Percentiles rank a stretch among this genome's conserved stretches.
Conservation (phyloP, 805 yeast species). For the Yamadazyma olivae region DNA sequence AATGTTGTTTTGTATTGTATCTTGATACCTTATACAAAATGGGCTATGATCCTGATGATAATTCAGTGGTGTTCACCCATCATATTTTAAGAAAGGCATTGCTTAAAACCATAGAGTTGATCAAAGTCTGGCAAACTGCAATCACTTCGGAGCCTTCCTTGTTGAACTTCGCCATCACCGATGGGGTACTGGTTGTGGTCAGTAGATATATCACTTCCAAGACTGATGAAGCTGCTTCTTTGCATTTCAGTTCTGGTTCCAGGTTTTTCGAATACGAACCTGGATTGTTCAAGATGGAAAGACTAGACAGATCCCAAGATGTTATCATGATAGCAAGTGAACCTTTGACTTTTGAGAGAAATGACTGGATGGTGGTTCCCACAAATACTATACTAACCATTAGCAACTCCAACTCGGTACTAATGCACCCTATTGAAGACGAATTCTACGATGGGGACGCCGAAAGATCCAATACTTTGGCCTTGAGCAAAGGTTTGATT, state of each 20-base stretch:
- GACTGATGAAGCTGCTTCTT: slow-evolving; percentile 93
- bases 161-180: slow-evolving; percentile 92
- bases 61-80: slow-evolving; percentile 42
- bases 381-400: slow-evolving; percentile 85
- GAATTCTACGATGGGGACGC: slow-evolving; percentile 74
- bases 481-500: slow-evolving; percentile 88
- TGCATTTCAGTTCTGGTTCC: slow-evolving; percentile 93
- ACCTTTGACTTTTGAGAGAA: slow-evolving; percentile 93
- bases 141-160: slow-evolving; percentile 67
- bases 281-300: slow-evolving; percentile 91
- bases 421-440: slow-evolving; percentile 87
- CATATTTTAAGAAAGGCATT: slow-evolving; percentile 64
- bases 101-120: slow-evolving; percentile 65
- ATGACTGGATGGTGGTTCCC: slow-evolving; percentile 97
- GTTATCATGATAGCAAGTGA: slow-evolving; percentile 97
- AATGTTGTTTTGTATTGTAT: slow-evolving; percentile 88
- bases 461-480: slow-evolving; percentile 73
- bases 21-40: slow-evolving; percentile 70
- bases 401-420: slow-evolving; percentile 72
- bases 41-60: slow-evolving; percentile 67
- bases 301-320: slow-evolving; percentile 88
- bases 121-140: slow-evolving; percentile 77
- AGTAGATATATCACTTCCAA: slow-evolving; percentile 85
- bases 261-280: slow-evolving; percentile 86
- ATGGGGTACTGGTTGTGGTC: slow-evolving; percentile 82